Base-by-base conservation (phyloP, 768 basidiomycete species). In the Collybia nuda region DNA sequence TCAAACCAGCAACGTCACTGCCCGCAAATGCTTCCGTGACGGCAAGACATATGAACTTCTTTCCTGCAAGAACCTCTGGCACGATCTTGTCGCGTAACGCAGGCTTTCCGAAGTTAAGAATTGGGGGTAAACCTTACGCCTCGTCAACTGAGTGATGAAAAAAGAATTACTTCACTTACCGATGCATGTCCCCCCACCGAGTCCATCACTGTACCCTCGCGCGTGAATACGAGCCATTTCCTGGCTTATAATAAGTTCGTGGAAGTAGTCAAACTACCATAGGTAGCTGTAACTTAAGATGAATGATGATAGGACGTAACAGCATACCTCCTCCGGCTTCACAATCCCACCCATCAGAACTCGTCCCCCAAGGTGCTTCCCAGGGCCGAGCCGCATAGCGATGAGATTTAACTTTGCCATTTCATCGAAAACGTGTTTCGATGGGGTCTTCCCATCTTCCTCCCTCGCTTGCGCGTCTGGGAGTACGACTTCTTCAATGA, bases 1-100 rank as follows among this genome's bases (percentile, higher is more conserved):
- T 86, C 32, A 91, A 61, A 3, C 90, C 87, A 24, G 76, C 77
- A 15, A 89, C 85, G 57, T 89, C 86, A 56, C 83, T 85, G 7
- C 86, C 86, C 1, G 90, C 92, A 54, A 88, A 91, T 0, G 92
- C 89, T 71, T 95, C 92, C 18, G 87, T 84, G 60, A 95, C 87
- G 17, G 92, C 92, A 26, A 94, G 71, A 26, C 80, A 81, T 57
- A 90, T 86, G 52, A 81, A 80, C 65, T 89, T 88, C 67, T 81
- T 83, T 18, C 84, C 86, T 1, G 71, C 64, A 21, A 85, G 74
- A 23, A 67, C 72, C 22, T 86, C 83, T 2, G 78, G 74, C 3
- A 86, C 68, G 52, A 91, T 76, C 57, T 77, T 75, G 1, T 79
- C 72, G 56, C 83, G 81, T 40, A 92, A 62, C 28, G 81, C 81